phyloP scores from a whole-genome alignment of 169 alveolate species.

The Ichthyophthirius multifiliis region DNA sequence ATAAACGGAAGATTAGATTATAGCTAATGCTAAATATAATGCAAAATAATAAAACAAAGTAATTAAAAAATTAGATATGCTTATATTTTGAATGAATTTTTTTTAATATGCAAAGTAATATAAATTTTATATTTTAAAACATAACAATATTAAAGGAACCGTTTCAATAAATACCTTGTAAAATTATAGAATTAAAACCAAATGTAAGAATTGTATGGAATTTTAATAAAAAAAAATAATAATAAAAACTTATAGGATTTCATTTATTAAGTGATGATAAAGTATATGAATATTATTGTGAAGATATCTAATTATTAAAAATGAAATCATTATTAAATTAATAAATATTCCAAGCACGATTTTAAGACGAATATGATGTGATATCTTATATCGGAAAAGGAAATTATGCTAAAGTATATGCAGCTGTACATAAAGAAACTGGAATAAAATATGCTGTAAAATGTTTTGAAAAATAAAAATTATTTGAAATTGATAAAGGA shows the following conservation, averaged over 20 bases:
- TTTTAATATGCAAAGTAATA: constrained; percentile 4
- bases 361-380: constrained; percentile 17
- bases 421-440: not conserved
- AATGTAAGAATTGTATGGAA: constrained; percentile 3
- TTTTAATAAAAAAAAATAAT: not conserved
- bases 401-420: constrained; percentile 14
- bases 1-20: constrained; percentile 4
- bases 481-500: not conserved
- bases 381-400: constrained; percentile 12
- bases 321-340: not conserved
- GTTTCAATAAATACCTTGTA: constrained; percentile 3
- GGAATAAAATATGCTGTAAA: not conserved
- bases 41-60: not conserved
- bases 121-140: no score
- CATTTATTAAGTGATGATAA: not conserved
- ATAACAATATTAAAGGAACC: no score
- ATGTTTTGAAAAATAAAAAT: not conserved
- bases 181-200: not conserved
- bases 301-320: not conserved
- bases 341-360: constrained; percentile 8
- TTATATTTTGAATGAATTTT: not conserved
- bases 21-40: not conserved
- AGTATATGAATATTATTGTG: not conserved
- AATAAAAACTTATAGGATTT: not conserved
- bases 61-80: not conserved